These are phyloP conservation scores for Ajuga chamaepitys DNA, from an alignment of 257 asterid species.

Conservation along the genomic window DNA sequence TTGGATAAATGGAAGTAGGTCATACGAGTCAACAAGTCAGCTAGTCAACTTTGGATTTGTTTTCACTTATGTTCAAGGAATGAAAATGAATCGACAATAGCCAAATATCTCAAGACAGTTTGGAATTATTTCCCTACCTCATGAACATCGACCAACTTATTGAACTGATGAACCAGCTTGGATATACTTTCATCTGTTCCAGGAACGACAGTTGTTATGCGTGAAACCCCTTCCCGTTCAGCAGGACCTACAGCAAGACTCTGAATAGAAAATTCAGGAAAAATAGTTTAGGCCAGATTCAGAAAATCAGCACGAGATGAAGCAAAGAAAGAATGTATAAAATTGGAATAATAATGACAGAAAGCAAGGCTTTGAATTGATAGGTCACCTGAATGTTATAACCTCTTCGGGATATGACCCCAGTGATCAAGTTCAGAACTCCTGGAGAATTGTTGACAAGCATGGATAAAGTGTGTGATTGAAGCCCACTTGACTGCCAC, in stretches of 20 bases:
- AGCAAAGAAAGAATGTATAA: not conserved
- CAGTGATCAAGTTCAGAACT: constrained; percentile 76
- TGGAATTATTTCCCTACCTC: constrained; percentile 36
- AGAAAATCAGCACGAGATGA: not conserved
- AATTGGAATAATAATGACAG: not conserved
- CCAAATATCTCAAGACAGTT: not conserved
- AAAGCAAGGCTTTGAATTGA: not conserved
- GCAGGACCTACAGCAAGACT: constrained; percentile 94
- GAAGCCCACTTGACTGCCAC: constrained; percentile 67
- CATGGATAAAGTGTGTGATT: constrained; percentile 73
- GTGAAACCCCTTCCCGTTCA: constrained; percentile 70
- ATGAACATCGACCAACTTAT: constrained; percentile 72
- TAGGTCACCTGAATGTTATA: constrained; percentile 65
- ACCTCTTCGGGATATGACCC: constrained; percentile 82
- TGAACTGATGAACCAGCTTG: constrained; percentile 67
- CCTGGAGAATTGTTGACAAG: constrained; percentile 71
- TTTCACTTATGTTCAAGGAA: no score
- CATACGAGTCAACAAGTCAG: no score
- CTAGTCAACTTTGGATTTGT: no score
- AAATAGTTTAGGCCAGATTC: constrained; percentile 5
- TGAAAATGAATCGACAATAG: no score
- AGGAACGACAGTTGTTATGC: constrained; percentile 87
- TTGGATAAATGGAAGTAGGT: no score
- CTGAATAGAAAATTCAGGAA: constrained; percentile 34
- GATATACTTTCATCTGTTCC: constrained; percentile 73